phyloP scores from a whole-genome alignment of 495 filamentous ascomycete species.

The Darksidea phi region DNA sequence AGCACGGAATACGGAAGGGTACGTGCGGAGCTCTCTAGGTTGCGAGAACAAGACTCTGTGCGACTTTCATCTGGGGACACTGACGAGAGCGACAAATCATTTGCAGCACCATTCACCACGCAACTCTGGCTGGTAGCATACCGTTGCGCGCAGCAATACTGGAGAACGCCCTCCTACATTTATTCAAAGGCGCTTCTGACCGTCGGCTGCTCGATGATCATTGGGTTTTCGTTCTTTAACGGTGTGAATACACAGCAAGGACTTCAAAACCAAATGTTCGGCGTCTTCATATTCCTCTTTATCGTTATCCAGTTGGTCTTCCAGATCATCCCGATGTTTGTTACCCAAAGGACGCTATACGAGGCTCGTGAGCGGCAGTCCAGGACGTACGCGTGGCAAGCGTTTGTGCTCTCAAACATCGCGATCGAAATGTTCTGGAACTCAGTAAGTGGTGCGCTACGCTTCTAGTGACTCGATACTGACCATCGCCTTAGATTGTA shows the following conservation, averaged over 20 bases:
- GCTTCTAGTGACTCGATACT: constrained; percentile 40
- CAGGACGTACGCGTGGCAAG: constrained; percentile 79
- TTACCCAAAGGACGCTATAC: constrained; percentile 73
- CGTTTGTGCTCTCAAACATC: constrained; percentile 53
- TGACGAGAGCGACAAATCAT: constrained; percentile 29
- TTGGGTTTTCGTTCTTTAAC: constrained; percentile 76
- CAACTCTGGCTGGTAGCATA: constrained; percentile 55
- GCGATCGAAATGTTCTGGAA: constrained; percentile 39
- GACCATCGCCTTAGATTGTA: constrained; percentile 56
- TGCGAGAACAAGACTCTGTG: constrained; percentile 49
- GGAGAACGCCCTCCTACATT: constrained; percentile 80
- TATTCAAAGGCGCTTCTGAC: constrained; percentile 66
- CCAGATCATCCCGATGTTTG: constrained; percentile 85
- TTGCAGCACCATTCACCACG: constrained; percentile 38
- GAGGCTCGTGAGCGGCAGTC: constrained; percentile 83
- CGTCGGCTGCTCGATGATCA: constrained; percentile 61
- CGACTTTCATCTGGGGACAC: constrained; percentile 17
- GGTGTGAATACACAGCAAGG: constrained; percentile 37
- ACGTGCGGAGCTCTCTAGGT: constrained; percentile 62
- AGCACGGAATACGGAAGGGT: constrained; percentile 53
- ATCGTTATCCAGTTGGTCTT: constrained; percentile 74
- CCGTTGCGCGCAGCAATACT: constrained; percentile 81
- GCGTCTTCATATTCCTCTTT: constrained; percentile 77
- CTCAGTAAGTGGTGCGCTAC: constrained; percentile 54
- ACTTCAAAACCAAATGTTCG: constrained; percentile 65